Conservation (phyloP, 129 eudicot genomes). For the Saposhnikovia divaricata region DNA sequence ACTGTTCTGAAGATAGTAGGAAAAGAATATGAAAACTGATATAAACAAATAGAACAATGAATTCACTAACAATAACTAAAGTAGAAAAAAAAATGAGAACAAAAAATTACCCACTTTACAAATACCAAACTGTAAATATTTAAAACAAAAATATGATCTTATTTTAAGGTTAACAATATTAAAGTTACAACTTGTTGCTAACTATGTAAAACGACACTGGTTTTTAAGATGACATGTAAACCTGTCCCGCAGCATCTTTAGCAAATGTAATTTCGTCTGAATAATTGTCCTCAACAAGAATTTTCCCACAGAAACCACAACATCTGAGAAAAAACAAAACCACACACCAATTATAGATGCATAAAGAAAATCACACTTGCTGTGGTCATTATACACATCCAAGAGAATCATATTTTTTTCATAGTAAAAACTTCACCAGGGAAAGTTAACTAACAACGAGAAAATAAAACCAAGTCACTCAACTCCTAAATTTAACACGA, state of each 20-base stretch:
- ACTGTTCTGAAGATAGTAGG: neutral
- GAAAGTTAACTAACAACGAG: neutral
- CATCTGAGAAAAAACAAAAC: neutral
- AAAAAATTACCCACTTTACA: neutral
- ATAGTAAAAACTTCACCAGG: neutral
- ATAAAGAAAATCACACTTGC: neutral
- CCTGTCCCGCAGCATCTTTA: constrained; percentile 3
- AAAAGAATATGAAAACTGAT: neutral
- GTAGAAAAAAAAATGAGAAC: neutral
- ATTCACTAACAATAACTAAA: neutral
- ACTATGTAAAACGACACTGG: neutral
- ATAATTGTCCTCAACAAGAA: neutral
- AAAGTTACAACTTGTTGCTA: neutral
- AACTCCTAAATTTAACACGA: neutral
- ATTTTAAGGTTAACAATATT: neutral
- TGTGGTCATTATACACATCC: neutral
- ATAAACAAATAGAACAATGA: neutral
- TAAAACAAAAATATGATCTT: neutral
- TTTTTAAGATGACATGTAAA: neutral
- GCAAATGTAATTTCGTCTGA: neutral
- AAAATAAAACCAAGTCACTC: neutral
- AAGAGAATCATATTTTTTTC: neutral
- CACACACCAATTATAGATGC: neutral
- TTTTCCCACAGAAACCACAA: constrained; percentile 1
- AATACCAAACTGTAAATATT: neutral